These are phyloP conservation scores for Yamadazyma trypodendri DNA, from an alignment of 1,139 yeast genomes.

Conservation along the genomic window DNA sequence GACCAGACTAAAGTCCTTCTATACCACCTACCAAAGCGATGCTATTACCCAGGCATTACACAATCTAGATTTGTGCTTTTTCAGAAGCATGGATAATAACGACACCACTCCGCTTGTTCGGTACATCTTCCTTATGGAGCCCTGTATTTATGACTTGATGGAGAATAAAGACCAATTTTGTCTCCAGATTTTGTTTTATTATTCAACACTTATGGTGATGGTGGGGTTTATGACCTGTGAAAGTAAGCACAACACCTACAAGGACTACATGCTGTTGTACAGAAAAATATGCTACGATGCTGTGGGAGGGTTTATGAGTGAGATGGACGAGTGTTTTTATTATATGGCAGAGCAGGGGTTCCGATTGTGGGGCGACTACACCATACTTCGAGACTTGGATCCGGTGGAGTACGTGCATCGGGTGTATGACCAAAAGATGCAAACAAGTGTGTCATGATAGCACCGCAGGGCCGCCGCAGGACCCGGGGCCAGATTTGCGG, in stretches of 20 bases:
- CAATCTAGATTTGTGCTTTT: conserved; percentile 10
- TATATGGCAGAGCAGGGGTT: not conserved
- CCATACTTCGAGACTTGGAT: not conserved
- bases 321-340: not conserved
- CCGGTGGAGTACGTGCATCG: not conserved
- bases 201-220: conserved; percentile 5
- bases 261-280: not conserved
- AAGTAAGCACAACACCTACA: not conserved
- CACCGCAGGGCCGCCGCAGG: not conserved
- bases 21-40: not conserved
- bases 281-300: not conserved
- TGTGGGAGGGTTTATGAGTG: not conserved
- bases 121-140: conserved; percentile 15
- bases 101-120: conserved; percentile 6
- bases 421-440: not conserved
- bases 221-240: not conserved
- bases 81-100: conserved; percentile 4
- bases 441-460: not conserved
- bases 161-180: conserved; percentile 22
- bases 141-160: conserved; percentile 15
- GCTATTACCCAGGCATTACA: not conserved
- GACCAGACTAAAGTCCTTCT: not conserved
- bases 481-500: too few species aligned
- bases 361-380: not conserved
- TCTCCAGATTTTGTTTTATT: conserved; percentile 22